Conservation (phyloP, 2,329 filamentous ascomycete species). For the Aspergillus felis region DNA sequence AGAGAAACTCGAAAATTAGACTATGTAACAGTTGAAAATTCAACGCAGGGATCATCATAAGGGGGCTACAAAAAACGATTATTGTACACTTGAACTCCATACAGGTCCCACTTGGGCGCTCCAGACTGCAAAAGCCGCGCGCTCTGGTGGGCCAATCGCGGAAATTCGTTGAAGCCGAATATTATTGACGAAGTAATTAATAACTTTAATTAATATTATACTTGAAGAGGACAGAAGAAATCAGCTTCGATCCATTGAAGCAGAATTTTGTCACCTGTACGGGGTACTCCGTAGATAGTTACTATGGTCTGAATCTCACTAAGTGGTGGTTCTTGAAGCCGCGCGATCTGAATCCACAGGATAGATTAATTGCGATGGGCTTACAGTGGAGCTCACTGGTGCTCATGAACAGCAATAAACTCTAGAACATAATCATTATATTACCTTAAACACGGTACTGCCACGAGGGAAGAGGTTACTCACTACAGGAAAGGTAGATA, state of each 20-base stretch:
- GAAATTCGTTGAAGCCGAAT: background rate
- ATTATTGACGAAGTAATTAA: background rate
- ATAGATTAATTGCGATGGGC: background rate
- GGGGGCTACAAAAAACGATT: background rate
- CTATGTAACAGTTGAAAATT: background rate
- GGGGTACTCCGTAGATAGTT: too few species aligned
- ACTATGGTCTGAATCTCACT: background rate
- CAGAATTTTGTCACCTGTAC: background rate
- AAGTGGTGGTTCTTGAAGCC: background rate
- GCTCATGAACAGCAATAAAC: background rate
- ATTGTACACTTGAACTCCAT: conserved; percentile 6
- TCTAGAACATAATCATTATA: background rate
- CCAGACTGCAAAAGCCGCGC: background rate
- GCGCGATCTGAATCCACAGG: background rate
- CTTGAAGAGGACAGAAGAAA: background rate
- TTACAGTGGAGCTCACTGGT: too few species aligned
- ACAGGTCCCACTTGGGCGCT: background rate
- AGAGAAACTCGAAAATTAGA: background rate
- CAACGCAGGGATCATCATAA: conserved; percentile 20
- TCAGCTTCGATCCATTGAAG: background rate
- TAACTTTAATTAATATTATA: background rate
- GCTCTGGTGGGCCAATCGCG: background rate
- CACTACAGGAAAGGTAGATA: background rate
- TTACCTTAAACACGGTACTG: background rate
- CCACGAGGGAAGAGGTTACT: background rate